Conservation (phyloP, 768 basidiomycete genomes). For the Tulasnella sp. region DNA sequence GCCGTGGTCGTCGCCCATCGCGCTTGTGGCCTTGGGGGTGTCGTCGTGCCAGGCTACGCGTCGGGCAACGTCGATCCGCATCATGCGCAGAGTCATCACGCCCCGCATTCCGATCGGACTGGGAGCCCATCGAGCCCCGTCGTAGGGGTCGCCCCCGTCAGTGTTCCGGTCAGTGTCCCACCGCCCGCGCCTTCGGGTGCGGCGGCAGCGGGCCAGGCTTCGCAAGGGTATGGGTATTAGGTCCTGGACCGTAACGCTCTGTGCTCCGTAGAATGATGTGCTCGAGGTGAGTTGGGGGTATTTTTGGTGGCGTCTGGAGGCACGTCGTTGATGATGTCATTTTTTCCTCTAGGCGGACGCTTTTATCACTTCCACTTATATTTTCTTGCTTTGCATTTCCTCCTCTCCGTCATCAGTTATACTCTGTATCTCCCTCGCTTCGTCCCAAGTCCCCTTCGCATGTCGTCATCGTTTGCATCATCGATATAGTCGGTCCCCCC, state of each 20-base stretch:
- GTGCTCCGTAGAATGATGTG: background rate
- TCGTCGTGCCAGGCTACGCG: conserved; percentile 11
- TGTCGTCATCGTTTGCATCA: background rate
- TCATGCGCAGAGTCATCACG: background rate
- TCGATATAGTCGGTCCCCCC: no score
- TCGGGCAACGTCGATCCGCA: background rate
- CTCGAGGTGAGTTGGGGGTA: background rate
- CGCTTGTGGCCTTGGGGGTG: conserved; percentile 25
- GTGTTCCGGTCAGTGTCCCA: conserved; percentile 3
- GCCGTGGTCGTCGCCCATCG: conserved; percentile 31
- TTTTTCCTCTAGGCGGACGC: background rate
- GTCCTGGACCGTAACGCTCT: background rate
- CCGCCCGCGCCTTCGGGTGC: background rate
- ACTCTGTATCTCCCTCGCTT: background rate
- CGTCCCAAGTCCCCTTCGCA: background rate
- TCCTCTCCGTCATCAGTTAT: background rate
- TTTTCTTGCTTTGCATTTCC: background rate
- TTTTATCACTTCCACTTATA: background rate
- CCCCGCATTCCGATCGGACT: background rate
- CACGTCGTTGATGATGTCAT: background rate
- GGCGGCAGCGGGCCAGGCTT: background rate
- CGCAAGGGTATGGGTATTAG: background rate
- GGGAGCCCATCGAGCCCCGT: background rate
- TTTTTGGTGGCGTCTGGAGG: background rate
- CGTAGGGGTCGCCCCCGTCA: conserved; percentile 7